Evolutionary conservation across 768 basidiomycete species (phyloP).

Genomic region (Trichaptum fuscoviolaceum): DNA sequence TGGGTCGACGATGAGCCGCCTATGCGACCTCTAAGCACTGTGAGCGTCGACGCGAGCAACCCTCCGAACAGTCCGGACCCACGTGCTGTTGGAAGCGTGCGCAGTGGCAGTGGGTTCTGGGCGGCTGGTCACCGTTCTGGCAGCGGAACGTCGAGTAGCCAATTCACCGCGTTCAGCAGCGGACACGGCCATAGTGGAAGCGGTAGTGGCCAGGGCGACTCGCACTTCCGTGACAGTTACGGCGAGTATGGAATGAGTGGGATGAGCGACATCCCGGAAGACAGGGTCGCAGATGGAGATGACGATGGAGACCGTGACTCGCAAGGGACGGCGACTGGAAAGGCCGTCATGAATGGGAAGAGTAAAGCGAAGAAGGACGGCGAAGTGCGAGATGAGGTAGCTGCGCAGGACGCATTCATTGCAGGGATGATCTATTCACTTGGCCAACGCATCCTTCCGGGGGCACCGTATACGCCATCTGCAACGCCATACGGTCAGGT

Average conservation of each 20-base stretch:
- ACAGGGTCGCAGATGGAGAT: neutral
- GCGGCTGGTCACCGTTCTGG: slow-evolving; percentile 37
- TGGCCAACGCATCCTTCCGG: slow-evolving; percentile 65
- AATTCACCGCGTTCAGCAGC: neutral
- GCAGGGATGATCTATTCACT: slow-evolving; percentile 84
- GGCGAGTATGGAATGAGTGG: neutral
- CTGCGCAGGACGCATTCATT: slow-evolving; percentile 79
- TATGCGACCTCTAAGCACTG: slow-evolving; percentile 17
- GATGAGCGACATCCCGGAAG: slow-evolving; percentile 1
- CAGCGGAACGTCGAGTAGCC: neutral
- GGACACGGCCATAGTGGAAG: neutral
- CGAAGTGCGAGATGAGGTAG: slow-evolving; percentile 61
- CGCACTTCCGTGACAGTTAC: neutral
- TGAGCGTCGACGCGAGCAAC: slow-evolving; percentile 10
- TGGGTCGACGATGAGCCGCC: slow-evolving; percentile 56
- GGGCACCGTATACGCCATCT: slow-evolving; percentile 68
- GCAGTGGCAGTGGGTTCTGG: slow-evolving; percentile 77
- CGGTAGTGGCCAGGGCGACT: neutral
- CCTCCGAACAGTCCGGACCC: slow-evolving; percentile 7
- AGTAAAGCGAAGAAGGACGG: slow-evolving; percentile 28
- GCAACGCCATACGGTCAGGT: slow-evolving; percentile 16
- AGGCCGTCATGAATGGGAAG: slow-evolving; percentile 3
- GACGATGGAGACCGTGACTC: slow-evolving; percentile 8
- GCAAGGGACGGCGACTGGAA: slow-evolving; percentile 7
- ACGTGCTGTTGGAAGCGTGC: slow-evolving; percentile 28